Percentiles rank a stretch among this genome's conserved stretches.
These are phyloP conservation scores for Termitomyces eurrhizus DNA, from an alignment of 768 basidiomycete genomes.

Conservation along the genomic window DNA sequence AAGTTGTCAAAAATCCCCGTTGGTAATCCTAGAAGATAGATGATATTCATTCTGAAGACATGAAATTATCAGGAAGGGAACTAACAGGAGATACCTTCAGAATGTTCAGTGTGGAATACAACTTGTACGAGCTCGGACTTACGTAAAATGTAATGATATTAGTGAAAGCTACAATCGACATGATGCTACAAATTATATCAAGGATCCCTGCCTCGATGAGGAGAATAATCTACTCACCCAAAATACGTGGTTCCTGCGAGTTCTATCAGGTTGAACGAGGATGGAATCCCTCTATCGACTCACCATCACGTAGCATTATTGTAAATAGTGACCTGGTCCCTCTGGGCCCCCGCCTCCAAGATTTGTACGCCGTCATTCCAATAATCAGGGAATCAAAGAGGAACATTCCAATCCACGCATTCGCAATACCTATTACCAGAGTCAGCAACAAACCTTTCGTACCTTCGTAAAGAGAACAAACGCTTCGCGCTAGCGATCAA, in stretches of 20 bases:
- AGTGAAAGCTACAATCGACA: conserved; percentile 15
- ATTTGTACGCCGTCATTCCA: conserved; percentile 35
- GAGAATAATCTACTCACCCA: conserved; percentile 22
- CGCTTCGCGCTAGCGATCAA: conserved; percentile 14
- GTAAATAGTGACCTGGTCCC: conserved; percentile 22
- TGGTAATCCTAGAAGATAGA: not conserved
- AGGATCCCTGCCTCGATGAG: not conserved
- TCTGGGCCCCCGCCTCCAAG: conserved; percentile 20
- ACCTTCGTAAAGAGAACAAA: conserved; percentile 1
- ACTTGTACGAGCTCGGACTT: not conserved
- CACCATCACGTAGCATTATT: conserved; percentile 39
- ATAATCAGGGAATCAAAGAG: conserved; percentile 38
- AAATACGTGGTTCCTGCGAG: conserved; percentile 34
- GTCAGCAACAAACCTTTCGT: not conserved
- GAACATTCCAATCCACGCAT: conserved; percentile 36
- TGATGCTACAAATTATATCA: conserved; percentile 13
- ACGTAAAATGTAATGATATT: conserved; percentile 23
- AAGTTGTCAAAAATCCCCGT: not conserved
- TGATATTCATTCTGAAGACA: not conserved
- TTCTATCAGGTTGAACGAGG: not conserved
- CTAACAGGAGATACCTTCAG: not conserved
- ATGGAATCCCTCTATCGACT: not conserved
- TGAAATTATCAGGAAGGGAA: not conserved
- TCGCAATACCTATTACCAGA: conserved; percentile 26
- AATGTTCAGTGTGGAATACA: not conserved